phyloP scores from a whole-genome alignment of 441 rosid genomes.

The Biscutella laevigata region DNA sequence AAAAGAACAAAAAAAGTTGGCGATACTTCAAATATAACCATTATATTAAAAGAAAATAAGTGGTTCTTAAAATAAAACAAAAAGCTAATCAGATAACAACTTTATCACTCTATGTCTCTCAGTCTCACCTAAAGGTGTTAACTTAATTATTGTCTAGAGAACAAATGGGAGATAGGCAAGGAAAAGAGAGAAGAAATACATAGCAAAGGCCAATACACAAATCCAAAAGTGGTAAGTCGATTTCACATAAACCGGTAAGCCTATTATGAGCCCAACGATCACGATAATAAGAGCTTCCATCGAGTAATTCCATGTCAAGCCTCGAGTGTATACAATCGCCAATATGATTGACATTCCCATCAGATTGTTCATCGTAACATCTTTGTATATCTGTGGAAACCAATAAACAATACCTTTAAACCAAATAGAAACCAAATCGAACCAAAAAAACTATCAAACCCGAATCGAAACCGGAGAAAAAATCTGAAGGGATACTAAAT shows the following conservation, averaged over 20 bases:
- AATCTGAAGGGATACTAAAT: too few species aligned
- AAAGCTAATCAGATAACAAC: too few species aligned
- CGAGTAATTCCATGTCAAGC: conserved; percentile 46
- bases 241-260: conserved; percentile 29
- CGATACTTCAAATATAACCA: too few species aligned
- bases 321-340: conserved; percentile 34
- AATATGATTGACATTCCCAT: conserved; percentile 41
- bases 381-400: conserved; percentile 38
- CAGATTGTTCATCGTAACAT: conserved; percentile 47
- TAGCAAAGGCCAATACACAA: conserved; percentile 30
- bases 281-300: conserved; percentile 40
- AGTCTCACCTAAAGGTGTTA: neutral
- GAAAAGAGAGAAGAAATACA: conserved; percentile 52
- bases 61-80: too few species aligned
- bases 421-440: too few species aligned
- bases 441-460: too few species aligned
- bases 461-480: too few species aligned
- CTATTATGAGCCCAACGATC: conserved; percentile 39
- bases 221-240: conserved; percentile 40
- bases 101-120: neutral
- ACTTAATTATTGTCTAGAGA: neutral
- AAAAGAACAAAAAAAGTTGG: too few species aligned
- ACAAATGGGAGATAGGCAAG: conserved; percentile 33
- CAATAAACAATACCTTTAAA: neutral
- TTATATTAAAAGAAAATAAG: too few species aligned